Evolutionary conservation across 2,329 filamentous ascomycete genomes (phyloP), one percentile per base, ranked within the genome.

Genomic region (Teratosphaeria pseudoeucalypti): DNA sequence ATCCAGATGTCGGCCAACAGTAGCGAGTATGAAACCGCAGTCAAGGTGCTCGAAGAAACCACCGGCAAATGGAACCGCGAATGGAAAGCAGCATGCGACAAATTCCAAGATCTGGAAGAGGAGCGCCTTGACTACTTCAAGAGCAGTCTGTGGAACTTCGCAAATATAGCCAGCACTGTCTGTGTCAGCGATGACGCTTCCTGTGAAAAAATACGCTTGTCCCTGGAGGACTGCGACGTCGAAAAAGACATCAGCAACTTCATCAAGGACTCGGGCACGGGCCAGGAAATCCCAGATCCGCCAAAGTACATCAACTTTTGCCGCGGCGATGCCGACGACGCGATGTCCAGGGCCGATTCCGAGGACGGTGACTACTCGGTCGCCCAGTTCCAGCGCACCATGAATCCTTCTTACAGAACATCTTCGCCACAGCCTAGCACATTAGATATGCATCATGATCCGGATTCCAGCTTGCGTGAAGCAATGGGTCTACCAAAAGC

Each of bases 281-380:
- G 94, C 5, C 92, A 97, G 74, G 95, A 99, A 73, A 99, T 99
- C 54, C 95, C 94, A 1, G 94, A 96, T 73, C 85, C 94, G 27
- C 94, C 94, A 52, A 96, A 91, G 74, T 99, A 96, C 74, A 96
- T 99, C 83, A 96, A 99, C 78, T 99, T 97, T 74, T 95, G 90
- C 73, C 87, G 94, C 11, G 94, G 92, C 16, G 92, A 96, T 72
- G 81, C 81, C 43, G 78, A 86, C 58, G 94, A 99, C 67, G 85
- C 84, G 43, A 85, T 85, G 65, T 96, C 92, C 1, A 90, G 94
- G 63, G 68, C 70, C 32, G 79, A 82, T 11, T 92, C 89, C 0
- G 91, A 95, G 26, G 92, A 96, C 64, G 90, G 92, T 4, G 85
- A 82, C 66, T 99, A 96, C 71, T 95, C 91, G 0, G 90, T 99